Base-by-base conservation (phyloP, 140 eudicot genomes). In the Oenanthe javanica region DNA sequence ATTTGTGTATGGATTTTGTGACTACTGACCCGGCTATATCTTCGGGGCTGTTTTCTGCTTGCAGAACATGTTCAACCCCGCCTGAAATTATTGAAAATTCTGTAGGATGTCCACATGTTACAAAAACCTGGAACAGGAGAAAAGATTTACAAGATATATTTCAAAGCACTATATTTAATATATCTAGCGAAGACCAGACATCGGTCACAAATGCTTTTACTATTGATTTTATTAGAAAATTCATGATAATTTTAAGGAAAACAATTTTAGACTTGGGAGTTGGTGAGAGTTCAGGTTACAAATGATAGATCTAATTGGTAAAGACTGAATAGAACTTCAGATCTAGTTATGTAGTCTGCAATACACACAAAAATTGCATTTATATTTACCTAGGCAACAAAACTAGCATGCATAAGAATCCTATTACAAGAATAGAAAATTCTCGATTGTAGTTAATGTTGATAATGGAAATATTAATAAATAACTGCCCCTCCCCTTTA, bases 21-120 rank as follows among this genome's bases (percentile, higher is more conserved):
- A 64, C 49, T 36, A 81, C 79, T 76, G 80, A 89, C 91, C 89
- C 72, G 85, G 83, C 79, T 61, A 86, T 82, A 77, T 89, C 93
- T 31, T 81, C 82, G 79, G 82, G 72, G 80, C 70, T 82, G 52
- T 87, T 84, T 54, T 94, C 98, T 83, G 88, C 94, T 80, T 81
- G 89, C 80, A 91, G 81, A 27, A 84, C 52, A 64, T 84, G 87
- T 86, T 88, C 93, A 77, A 70, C 85, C 42, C 89, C 88, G 64
- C 81, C 88, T 23, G 87, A 55, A 78, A 80, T 79, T n/a, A 91
- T 81, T n/a, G 89, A 85, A 77, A 94, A 90, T 77, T 94, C 97
- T 21, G 82, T 40, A 11, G 87, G 90, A 86, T 82, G 88, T 81
- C 92, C 97, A 85, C 77, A 82, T 71, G 96, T 88, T 84, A 93